Evolutionary conservation across 2,329 filamentous ascomycete species (phyloP), one percentile per base, ranked within the genome.

Genomic region (Calonectria pseudoturangicola): DNA sequence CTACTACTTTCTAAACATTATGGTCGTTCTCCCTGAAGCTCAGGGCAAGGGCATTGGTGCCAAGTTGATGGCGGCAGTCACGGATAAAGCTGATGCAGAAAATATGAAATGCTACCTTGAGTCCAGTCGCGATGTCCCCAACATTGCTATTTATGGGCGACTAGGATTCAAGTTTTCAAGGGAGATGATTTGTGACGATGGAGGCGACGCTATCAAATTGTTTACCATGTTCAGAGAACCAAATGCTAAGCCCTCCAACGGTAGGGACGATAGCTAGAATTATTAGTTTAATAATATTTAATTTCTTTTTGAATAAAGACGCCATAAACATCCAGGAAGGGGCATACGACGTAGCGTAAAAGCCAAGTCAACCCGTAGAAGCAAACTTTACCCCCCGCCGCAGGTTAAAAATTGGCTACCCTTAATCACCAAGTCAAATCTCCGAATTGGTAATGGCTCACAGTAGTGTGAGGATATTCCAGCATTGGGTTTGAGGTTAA

Each of bases 1-100:
- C 0, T 95, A 95, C 79, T 95, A 94, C 79, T 95, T 95, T 76
- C 92, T 93, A 75, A 95, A 95, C 79, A 93, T 95, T 73, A 90
- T 95, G 78, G 92, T 93, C 0, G 93, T 95, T 1, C 81, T 90
- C 18, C 92, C 92, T 0, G 88, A 91, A 62, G 88, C 88, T 39
- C 93, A 94, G 80, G 92, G 92, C 0, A 89, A 88, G 77, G 93
- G 93, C 0, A 89, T 95, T 2, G 93, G 93, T 0, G 90, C 89
- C 72, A 86, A 87, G 74, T 83, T 95, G 77, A 92, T 94, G 84
- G 86, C 91, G 76, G 86, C 87, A 51, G 92, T 95, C 8, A 91
- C 92, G 18, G 85, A 88, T 48, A 84, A 85, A 78, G 93, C 93
- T 12, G 93, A 95, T 81, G 82, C 83, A 6, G 91, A 94, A 80